Conservation (phyloP, 176 grass and related monocot genomes). For the Typha latifolia region DNA sequence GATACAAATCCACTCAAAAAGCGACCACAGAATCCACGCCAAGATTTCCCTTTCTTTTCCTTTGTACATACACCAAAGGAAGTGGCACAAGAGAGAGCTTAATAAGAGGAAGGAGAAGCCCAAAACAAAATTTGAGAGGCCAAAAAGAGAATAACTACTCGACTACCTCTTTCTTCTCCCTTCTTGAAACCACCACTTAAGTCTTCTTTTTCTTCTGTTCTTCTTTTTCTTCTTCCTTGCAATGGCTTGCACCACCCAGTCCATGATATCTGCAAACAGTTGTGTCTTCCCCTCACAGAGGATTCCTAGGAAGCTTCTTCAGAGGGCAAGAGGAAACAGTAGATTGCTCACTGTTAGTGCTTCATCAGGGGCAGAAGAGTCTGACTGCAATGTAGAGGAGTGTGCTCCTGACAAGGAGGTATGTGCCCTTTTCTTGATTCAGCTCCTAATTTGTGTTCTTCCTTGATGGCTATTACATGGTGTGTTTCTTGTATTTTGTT, state of each 20-base stretch:
- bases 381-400: slow-evolving; percentile 79
- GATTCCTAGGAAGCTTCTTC: slow-evolving; percentile 16
- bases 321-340: slow-evolving; percentile 6
- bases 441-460: background rate
- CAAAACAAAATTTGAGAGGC: background rate
- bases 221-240: background rate
- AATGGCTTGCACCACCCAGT: slow-evolving; percentile 71
- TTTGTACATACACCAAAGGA: background rate
- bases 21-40: slow-evolving; percentile 1
- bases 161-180: background rate
- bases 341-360: slow-evolving; percentile 32
- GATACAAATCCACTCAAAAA: background rate
- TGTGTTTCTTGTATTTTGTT: no score
- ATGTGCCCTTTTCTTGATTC: background rate
- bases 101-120: background rate
- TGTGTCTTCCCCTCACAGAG: slow-evolving; percentile 36
- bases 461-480: background rate
- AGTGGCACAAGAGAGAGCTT: background rate
- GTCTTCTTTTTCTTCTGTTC: background rate
- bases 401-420: slow-evolving; percentile 98
- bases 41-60: background rate
- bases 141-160: background rate
- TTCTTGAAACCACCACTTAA: background rate
- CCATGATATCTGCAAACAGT: slow-evolving; percentile 56
- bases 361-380: slow-evolving; percentile 39